Percentiles rank a stretch among this genome's conserved stretches.
These are phyloP conservation scores for Rutstroemia sp. DNA, from an alignment of 2,329 filamentous ascomycete genomes.

Conservation along the genomic window DNA sequence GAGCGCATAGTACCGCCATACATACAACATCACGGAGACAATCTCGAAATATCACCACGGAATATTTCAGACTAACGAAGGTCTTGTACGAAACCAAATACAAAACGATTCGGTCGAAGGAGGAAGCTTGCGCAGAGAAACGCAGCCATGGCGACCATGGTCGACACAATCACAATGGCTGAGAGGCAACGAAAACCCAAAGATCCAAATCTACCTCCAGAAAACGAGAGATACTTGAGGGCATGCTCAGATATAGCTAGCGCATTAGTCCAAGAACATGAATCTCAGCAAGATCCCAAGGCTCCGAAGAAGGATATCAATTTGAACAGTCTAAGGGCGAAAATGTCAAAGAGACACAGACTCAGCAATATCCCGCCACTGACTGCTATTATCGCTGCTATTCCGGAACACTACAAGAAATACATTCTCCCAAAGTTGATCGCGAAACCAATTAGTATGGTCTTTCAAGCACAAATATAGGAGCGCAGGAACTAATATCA, in stretches of 20 bases:
- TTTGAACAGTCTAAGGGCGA: slow-evolving; percentile 78
- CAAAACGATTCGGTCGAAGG: too few species aligned
- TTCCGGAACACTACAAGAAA: slow-evolving; percentile 99
- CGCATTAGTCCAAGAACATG: slow-evolving; percentile 88
- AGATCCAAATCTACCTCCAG: slow-evolving; percentile 69
- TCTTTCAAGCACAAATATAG: neutral
- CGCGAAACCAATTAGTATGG: slow-evolving; percentile 85
- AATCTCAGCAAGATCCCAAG: slow-evolving; percentile 66
- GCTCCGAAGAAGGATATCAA: slow-evolving; percentile 81
- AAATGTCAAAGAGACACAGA: slow-evolving; percentile 87
- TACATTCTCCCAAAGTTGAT: slow-evolving; percentile 95
- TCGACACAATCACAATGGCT: slow-evolving; percentile 49
- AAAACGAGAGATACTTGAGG: slow-evolving; percentile 89
- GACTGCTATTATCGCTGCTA: slow-evolving; percentile 94
- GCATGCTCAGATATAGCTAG: slow-evolving; percentile 95
- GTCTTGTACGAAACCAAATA: too few species aligned
- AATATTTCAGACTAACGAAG: neutral
- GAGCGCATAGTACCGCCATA: neutral
- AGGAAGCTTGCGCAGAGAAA: neutral
- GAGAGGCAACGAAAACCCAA: slow-evolving; percentile 52
- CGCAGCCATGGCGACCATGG: slow-evolving; percentile 49
- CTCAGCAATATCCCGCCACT: slow-evolving; percentile 82
- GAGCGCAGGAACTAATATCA: slow-evolving; percentile 11
- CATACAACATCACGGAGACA: too few species aligned
- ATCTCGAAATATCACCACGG: too few species aligned